phyloP scores from a whole-genome alignment of 352 stramenopile species.

The Pythium dissimile region DNA sequence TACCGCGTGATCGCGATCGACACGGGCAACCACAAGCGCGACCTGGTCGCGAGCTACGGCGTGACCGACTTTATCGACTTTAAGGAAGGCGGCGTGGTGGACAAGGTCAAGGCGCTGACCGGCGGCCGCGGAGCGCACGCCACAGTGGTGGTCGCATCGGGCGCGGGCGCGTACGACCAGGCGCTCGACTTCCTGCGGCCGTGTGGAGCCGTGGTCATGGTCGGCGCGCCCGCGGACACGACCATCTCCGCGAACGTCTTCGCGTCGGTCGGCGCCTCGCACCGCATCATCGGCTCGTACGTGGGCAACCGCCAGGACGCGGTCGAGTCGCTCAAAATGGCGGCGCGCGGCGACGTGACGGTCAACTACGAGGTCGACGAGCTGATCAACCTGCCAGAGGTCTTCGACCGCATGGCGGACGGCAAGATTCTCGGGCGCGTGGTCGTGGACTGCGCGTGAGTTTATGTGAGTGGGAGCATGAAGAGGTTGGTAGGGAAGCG shows the following conservation, averaged over 20 bases:
- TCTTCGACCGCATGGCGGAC: conserved; percentile 35
- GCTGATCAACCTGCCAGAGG: too few relatives aligned
- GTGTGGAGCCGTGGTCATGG: conserved; percentile 58
- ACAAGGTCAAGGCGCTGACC: conserved; percentile 39
- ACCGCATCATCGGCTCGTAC: conserved; percentile 49
- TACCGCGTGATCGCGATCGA: conserved; percentile 73
- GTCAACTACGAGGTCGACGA: conserved; percentile 37
- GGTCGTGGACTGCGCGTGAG: conserved; percentile 43
- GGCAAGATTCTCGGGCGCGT: conserved; percentile 33
- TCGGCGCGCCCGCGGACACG: conserved; percentile 69
- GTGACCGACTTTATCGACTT: conserved; percentile 71
- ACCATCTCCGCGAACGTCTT: conserved; percentile 33
- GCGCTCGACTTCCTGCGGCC: conserved; percentile 59
- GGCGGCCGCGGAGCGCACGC: conserved; percentile 56
- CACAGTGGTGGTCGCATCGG: conserved; percentile 69
- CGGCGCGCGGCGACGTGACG: conserved; percentile 36
- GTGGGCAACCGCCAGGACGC: conserved; percentile 52
- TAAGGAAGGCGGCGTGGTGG: conserved; percentile 46
- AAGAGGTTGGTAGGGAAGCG: too few relatives aligned
- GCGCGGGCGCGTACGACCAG: conserved; percentile 46
- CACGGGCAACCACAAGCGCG: conserved; percentile 56
- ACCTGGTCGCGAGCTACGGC: conserved; percentile 59
- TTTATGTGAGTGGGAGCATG: too few relatives aligned
- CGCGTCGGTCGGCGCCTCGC: conserved; percentile 28
- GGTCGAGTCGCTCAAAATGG: conserved; percentile 50